Evolutionary conservation across 2,329 filamentous ascomycete genomes (phyloP), one percentile per base, ranked within the genome.

Genomic region (Aspergillus chevalieri): DNA sequence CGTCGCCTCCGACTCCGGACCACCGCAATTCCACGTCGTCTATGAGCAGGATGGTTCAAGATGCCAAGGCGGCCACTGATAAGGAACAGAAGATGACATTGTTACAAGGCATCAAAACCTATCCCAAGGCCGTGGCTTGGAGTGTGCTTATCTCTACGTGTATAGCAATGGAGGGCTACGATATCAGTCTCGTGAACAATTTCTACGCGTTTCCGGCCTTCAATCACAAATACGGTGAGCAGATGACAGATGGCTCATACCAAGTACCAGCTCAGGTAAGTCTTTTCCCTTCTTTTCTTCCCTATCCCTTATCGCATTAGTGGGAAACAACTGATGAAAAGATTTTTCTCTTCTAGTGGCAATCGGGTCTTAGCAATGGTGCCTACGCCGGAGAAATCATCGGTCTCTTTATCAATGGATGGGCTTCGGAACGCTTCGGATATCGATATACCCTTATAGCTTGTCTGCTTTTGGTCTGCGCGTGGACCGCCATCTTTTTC

Each of bases 131-230:
- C 19, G 84, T 94, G 49, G 79, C 74, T 19, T 95, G 89, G 88
- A 89, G 84, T 59, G 63, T 95, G 46, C 74, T 94, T 51, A 91
- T 95, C 68, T 92, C 86, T n/a, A 92, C 88, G 0, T 91, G 87
- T 65, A 93, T 95, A 62, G 83, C 82, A 61, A 95, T 95, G 90
- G 89, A 95, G 69, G 89, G 88, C 30, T 94, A 91, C 72, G 89
- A 95, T 64, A 77, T 93, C 51, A 84, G 82, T 61, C 74, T 94
- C 47, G 82, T 93, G 60, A 89, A 85, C 74, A 91, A 91, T 69
- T 89, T 93, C 64, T 91, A 82, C 72, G 70, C 61, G 55, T 72
- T 73, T 47, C 58, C 61, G 0, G 61, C 66, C 46, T 74, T 74
- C 57, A 71, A 68, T 47, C 54, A 54, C 41, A 74, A 72, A 44